A percentile compares a stretch with the other conserved stretches of the same genome.
These are phyloP conservation scores for Tolypocladium endophyticum DNA, from an alignment of 2,329 filamentous ascomycete genomes.

Conservation along the genomic window DNA sequence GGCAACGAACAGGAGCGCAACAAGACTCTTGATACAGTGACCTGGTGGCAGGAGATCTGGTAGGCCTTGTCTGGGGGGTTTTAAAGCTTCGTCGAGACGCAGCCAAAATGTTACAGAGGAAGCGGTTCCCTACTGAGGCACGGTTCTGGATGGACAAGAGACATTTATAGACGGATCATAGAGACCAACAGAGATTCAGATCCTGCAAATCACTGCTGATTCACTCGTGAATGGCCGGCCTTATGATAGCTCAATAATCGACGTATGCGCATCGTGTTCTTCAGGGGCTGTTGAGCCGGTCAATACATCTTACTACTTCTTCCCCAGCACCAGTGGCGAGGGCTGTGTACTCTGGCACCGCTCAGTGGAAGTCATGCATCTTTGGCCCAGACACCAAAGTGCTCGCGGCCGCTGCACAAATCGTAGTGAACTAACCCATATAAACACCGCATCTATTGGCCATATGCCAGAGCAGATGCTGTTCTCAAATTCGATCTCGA, in stretches of 20 bases:
- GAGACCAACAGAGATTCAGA: no score
- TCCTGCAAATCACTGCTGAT: not conserved
- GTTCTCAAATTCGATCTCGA: not conserved
- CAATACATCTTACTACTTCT: not conserved
- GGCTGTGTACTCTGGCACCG: not conserved
- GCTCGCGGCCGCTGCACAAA: not conserved
- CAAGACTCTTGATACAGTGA: slow-evolving; percentile 21
- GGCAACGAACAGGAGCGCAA: slow-evolving; percentile 28
- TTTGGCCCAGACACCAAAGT: not conserved
- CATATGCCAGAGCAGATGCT: not conserved
- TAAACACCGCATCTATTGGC: not conserved
- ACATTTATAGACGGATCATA: no score
- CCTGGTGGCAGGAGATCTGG: slow-evolving; percentile 52
- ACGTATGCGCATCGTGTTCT: not conserved
- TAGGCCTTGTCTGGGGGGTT: slow-evolving; percentile 12
- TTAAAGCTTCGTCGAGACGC: not conserved
- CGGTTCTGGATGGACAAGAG: no score
- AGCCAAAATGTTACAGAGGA: not conserved
- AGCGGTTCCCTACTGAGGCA: not conserved
- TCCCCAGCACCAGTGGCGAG: not conserved
- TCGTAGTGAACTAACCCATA: not conserved
- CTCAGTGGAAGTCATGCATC: not conserved
- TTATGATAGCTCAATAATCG: not conserved
- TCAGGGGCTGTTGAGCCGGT: not conserved
- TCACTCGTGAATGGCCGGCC: not conserved